Conservation (phyloP, 495 filamentous ascomycete species). For the Achaetomiella virescens region DNA sequence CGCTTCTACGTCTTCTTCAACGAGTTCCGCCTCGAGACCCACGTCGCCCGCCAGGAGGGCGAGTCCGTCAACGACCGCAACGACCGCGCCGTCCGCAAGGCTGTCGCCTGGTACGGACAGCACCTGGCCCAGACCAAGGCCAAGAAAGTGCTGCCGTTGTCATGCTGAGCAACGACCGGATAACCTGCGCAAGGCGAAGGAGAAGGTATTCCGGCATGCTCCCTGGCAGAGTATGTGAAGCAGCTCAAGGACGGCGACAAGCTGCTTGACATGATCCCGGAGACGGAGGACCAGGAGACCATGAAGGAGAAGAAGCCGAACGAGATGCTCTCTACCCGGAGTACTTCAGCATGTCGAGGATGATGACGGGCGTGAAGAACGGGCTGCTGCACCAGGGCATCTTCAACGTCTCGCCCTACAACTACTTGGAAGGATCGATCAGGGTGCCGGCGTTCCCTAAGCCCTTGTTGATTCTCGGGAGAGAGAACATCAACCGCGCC, state of each 20-base stretch:
- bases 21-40: conserved; percentile 89
- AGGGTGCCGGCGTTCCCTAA: conserved; percentile 86
- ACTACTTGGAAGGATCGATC: conserved; percentile 89
- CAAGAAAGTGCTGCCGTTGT: conserved; percentile 65
- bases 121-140: conserved; percentile 63
- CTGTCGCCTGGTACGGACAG: conserved; percentile 81
- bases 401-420: conserved; percentile 95
- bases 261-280: conserved; percentile 92
- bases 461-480: conserved; percentile 78
- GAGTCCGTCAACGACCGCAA: conserved; percentile 97
- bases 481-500: conserved; percentile 92
- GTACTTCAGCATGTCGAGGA: conserved; percentile 83
- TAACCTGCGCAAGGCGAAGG: conserved; percentile 75
- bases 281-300: conserved; percentile 59
- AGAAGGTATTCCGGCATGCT: conserved; percentile 63
- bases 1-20: conserved; percentile 99
- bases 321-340: conserved; percentile 74
- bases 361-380: conserved; percentile 84
- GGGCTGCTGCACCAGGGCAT: conserved; percentile 86
- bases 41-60: conserved; percentile 63
- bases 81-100: conserved; percentile 80
- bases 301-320: conserved; percentile 54
- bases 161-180: conserved; percentile 91
- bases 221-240: conserved; percentile 70
- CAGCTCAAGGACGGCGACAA: conserved; percentile 75